Evolutionary conservation across 1,284 basidiomycete species (phyloP), one percentile per base, ranked within the genome.

Genomic region (Melampsora medusae): DNA sequence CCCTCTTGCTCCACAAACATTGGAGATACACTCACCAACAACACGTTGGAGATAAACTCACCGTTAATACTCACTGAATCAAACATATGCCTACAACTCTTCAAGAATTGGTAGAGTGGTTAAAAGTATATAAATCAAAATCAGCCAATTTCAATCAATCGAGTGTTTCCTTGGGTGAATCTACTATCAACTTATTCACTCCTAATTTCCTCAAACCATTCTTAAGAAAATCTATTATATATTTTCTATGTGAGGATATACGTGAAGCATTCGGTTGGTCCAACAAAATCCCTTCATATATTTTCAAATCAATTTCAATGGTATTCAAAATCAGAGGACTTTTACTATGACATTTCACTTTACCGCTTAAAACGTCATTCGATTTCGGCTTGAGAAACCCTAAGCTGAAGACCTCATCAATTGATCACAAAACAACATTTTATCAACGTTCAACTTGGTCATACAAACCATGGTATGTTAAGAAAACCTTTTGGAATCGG

Each of bases 401-500:
- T 22, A 59, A 7, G 2, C n/a, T n/a, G 14, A 14, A 42, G 9
- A 42, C 9, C 42, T 12, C 42, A 42, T 22, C 53, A 9, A 22
- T 59, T 0, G 28, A 22, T 59, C 17, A 59, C 2, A 0, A 59
- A 28, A 59, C n/a, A 1, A 59, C 53, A 59, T n/a, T n/a, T 2
- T 59, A 59, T 59, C 53, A 59, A 59, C 53, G 53, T 59, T 59
- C 53, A 7, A 28, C 17, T 59, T 59, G 53, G 53, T 59, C 17
- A 28, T 59, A 7, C 19, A 7, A 59, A 28, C 53, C 53, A 7
- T 59, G n/a, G n/a, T 59, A 59, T 59, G 53, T 59, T 4, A 59
- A 59, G 53, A n/a, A n/a, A 59, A 59, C 53, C 53, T 59, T 59
- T 59, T 59, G 53, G 53, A 59, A 59, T 59, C 53, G 10, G 7